Evolutionary conservation across 2,329 filamentous ascomycete genomes (phyloP).

Genomic region (Apiospora koreana): DNA sequence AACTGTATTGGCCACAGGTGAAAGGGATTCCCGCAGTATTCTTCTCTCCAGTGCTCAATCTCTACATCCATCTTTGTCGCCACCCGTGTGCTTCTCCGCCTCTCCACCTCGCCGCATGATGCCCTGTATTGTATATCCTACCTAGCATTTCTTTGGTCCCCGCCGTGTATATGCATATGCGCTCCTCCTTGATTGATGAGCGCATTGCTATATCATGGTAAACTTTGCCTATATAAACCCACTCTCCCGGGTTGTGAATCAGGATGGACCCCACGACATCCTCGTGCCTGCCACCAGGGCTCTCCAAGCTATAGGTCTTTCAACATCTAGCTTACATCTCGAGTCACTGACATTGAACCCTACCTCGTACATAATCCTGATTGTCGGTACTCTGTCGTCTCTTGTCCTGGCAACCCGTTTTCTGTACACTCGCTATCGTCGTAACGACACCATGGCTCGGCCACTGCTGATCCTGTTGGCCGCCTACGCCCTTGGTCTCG

Average conservation of each 20-base stretch:
- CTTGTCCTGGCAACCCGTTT: constrained; percentile 10
- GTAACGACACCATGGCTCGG: constrained; percentile 14
- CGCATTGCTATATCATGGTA: not conserved
- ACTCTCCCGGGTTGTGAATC: not conserved
- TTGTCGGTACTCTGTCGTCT: constrained; percentile 5
- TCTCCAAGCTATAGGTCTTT: not conserved
- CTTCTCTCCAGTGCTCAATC: too few relatives aligned
- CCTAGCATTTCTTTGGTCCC: not conserved
- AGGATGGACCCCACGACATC: not conserved
- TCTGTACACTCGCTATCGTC: not conserved
- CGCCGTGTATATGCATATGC: not conserved
- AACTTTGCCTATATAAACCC: not conserved
- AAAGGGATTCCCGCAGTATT: not conserved
- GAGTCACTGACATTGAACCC: not conserved
- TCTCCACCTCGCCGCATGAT: not conserved
- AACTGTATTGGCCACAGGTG: not conserved
- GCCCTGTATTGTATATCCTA: not conserved
- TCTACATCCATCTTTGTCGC: not conserved
- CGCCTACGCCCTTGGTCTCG: constrained; percentile 13
- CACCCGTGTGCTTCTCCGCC: not conserved
- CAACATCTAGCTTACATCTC: not conserved
- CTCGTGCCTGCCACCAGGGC: not conserved
- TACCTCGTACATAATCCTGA: not conserved
- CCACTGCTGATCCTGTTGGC: constrained; percentile 10
- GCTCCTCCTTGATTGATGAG: not conserved